Base-by-base conservation (phyloP, 345 rosid species). In the Orychophragmus violaceus region DNA sequence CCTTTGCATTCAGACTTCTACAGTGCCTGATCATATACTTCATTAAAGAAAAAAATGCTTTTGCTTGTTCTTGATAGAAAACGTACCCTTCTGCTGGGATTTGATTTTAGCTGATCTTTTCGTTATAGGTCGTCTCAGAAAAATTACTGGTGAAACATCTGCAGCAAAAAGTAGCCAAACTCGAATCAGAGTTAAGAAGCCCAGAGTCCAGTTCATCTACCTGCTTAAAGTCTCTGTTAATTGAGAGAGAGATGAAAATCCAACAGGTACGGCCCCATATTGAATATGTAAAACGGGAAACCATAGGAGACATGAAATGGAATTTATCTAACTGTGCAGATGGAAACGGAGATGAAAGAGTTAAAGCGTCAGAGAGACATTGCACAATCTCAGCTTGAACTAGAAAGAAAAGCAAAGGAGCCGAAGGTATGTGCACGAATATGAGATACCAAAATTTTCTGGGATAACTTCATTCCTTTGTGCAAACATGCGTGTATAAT, bases 101-200 rank as follows among this genome's bases (percentile, higher is more conserved):
- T 30, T 70, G 56, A 62, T 33, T 49, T 17, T 68, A 50, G 50
- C 35, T 62, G 37, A 54, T 16, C 17, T 41, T 52, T 28, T 14
- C 48, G 27, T 32, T 52, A 69, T 86, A 92, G 98, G 85, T 92
- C 77, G 75, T 84, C 66, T 69, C 98, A 16, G 93, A 92, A 36
- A 92, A 85, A 77, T 76, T 60, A 63, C 39, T 87, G 70, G 81
- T 92, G 71, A 92, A 87, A 81, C 91, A 80, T 52, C 81, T 89
- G 73, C 93, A 92, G 81, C 78, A 86, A 75, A 93, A 92, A 82
- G 93, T 92, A 58, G 98, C 95, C 50, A 87, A 96, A 77, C 96
- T 92, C 58, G 98, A 87, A 76, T 89, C 96, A 70, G 91, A 83
- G 79, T 80, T 92, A 61, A 82, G 77, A 78, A 86, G 84, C 74